Evolutionary conservation across 352 stramenopile species (phyloP).

Genomic region (Phytophthora gonapodyides): DNA sequence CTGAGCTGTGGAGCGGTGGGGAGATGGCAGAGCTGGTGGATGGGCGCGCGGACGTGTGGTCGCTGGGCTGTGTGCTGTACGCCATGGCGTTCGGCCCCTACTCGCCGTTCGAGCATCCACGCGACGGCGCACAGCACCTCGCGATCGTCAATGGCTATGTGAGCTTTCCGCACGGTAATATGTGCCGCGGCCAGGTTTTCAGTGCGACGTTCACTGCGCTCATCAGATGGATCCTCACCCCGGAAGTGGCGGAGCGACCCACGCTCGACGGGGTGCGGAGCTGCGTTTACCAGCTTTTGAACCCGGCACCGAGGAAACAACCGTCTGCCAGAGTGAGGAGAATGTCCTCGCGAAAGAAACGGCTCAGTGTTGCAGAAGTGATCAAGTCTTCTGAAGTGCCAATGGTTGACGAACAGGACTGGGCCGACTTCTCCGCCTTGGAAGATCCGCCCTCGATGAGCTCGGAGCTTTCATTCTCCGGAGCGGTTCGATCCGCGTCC

Average conservation of each 20-base stretch:
- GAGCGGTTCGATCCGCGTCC: slow-evolving; percentile 8
- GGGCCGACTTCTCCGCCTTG: slow-evolving; percentile 39
- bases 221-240: slow-evolving; percentile 76
- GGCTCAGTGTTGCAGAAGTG: slow-evolving; percentile 2
- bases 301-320: slow-evolving; percentile 18
- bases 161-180: slow-evolving; percentile 41
- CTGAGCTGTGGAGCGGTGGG: slow-evolving; percentile 86
- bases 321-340: slow-evolving; percentile 9
- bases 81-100: slow-evolving; percentile 90
- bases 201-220: slow-evolving; percentile 64
- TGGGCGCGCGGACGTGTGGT: slow-evolving; percentile 90
- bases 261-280: slow-evolving; percentile 53
- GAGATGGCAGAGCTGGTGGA: slow-evolving; percentile 40
- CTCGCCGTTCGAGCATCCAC: slow-evolving; percentile 88
- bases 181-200: slow-evolving; percentile 37
- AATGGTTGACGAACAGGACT: slow-evolving; percentile 21
- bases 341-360: slow-evolving; percentile 16
- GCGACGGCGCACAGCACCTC: slow-evolving; percentile 53
- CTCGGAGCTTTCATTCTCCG: slow-evolving; percentile 15
- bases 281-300: slow-evolving; percentile 34
- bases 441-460: slow-evolving; percentile 11
- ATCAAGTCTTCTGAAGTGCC: slow-evolving; percentile 1
- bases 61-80: slow-evolving; percentile 90
- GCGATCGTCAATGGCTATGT: slow-evolving; percentile 74
- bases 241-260: slow-evolving; percentile 59